Conservation (phyloP, 2,329 filamentous ascomycete genomes). For the Trichophyton benhamiae region DNA sequence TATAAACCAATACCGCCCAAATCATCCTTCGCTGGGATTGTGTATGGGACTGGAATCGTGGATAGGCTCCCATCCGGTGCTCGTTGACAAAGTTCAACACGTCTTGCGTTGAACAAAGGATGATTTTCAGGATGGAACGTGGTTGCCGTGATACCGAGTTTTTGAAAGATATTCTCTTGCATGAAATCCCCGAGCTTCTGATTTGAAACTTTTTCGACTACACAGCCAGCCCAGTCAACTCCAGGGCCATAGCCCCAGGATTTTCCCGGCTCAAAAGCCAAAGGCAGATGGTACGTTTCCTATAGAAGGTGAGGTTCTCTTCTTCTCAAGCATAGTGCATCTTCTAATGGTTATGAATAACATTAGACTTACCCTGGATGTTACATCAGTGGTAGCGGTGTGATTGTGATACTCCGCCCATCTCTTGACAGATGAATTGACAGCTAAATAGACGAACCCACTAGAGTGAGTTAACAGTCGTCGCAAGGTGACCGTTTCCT, state of each 20-base stretch:
- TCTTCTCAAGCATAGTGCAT: background rate
- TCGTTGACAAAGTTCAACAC: conserved; percentile 8
- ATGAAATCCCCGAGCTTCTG: conserved; percentile 9
- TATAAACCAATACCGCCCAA: conserved; percentile 17
- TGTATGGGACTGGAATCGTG: background rate
- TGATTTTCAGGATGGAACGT: conserved; percentile 5
- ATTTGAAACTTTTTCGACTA: conserved; percentile 10
- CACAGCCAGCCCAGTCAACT: conserved; percentile 41
- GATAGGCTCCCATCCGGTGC: conserved; percentile 4
- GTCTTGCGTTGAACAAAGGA: background rate
- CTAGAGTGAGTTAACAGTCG: conserved; percentile 9
- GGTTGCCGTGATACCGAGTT: conserved; percentile 3
- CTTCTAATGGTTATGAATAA: background rate
- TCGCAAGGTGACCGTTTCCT: background rate
- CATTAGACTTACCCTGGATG: background rate
- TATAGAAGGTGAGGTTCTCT: background rate
- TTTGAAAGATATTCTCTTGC: conserved; percentile 5
- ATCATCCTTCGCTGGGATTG: conserved; percentile 8
- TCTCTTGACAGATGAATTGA: background rate
- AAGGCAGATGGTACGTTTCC: conserved; percentile 21
- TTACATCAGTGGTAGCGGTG: background rate
- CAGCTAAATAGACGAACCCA: conserved; percentile 7
- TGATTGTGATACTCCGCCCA: background rate
- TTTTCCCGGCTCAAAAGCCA: conserved; percentile 40
- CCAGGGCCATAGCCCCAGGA: conserved; percentile 39